Evolutionary conservation across 208 protist species (phyloP), one percentile per base, ranked within the genome.

Genomic region (Porcisia deanei): DNA sequence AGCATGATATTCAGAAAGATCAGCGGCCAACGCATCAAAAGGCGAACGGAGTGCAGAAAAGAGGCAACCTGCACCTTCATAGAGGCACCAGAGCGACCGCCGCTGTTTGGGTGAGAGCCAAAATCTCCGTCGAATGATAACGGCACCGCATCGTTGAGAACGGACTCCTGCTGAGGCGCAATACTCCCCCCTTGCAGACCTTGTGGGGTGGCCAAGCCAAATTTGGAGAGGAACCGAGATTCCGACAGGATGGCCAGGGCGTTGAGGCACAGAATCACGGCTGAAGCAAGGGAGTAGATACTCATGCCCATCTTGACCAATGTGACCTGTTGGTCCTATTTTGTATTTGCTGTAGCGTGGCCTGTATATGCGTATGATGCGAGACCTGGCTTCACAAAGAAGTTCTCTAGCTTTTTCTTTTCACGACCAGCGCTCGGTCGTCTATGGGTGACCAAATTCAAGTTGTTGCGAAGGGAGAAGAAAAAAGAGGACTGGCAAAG

Each of bases 241-340:
- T 97, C 91, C 1, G 93, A 97, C 8, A 97, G 80, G 58, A 97
- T 96, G 59, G 91, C 91, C 9, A 97, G 83, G 9, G 88, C 89
- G 65, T 97, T 97, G 30, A 94, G 74, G 59, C 80, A 84, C 67
- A 97, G 73, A 67, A 90, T 76, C 6, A 88, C 61, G 20, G 90
- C 86, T 37, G 84, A 79, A 43, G 87, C 55, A 30, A 97, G 80
- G 18, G 74, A 83, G 71, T 85, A 92, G 53, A 97, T 57, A 69
- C 88, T 91, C 55, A 97, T 82, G n/a, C 85, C 83, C 91, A 97
- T 97, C 45, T 64, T 67, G 22, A 2, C 34, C 8, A 30, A 22
- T 12, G 18, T 47, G 63, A 47, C 25, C 63, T 16, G 39, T 52
- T n/a, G 20, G 41, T 20, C 63, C 41, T 10, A 39, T 6, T 67